phyloP scores from a whole-genome alignment of 2,329 filamentous ascomycete species.

The Monosporascus sp. region DNA sequence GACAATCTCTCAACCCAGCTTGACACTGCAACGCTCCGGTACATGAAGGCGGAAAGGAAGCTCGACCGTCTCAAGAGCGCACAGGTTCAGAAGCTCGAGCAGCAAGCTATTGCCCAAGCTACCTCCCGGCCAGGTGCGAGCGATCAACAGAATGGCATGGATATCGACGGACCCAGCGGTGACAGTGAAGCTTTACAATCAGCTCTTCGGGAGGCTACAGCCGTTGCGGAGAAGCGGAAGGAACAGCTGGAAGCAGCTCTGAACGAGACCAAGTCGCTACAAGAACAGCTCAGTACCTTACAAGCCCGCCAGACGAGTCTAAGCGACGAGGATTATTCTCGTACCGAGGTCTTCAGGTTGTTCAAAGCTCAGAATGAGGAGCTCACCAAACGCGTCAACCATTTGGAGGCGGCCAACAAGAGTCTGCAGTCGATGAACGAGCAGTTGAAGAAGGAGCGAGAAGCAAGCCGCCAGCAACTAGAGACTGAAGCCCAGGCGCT shows the following conservation, averaged over 20 bases:
- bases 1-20: slow-evolving; percentile 80
- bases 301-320: slow-evolving; percentile 64
- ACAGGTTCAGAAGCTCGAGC: slow-evolving; percentile 87
- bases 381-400: slow-evolving; percentile 84
- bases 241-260: slow-evolving; percentile 79
- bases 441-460: slow-evolving; percentile 79
- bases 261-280: slow-evolving; percentile 66
- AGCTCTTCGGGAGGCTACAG: slow-evolving; percentile 71
- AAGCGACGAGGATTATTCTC: slow-evolving; percentile 88
- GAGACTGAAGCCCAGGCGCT: slow-evolving; percentile 72
- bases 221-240: slow-evolving; percentile 75
- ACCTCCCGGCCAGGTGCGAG: slow-evolving; percentile 41
- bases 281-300: slow-evolving; percentile 74
- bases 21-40: slow-evolving; percentile 82
- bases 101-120: slow-evolving; percentile 73
- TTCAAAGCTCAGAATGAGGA: slow-evolving; percentile 89
- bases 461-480: slow-evolving; percentile 72
- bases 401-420: slow-evolving; percentile 82
- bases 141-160: slow-evolving; percentile 48
- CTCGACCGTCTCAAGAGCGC: slow-evolving; percentile 83
- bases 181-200: slow-evolving; percentile 64
- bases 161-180: slow-evolving; percentile 49
- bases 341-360: slow-evolving; percentile 89
- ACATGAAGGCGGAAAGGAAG: slow-evolving; percentile 93
- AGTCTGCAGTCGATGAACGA: slow-evolving; percentile 80